These are phyloP conservation scores for Pythium phragmiticola DNA, from an alignment of 352 stramenopile species.

Conservation along the genomic window DNA sequence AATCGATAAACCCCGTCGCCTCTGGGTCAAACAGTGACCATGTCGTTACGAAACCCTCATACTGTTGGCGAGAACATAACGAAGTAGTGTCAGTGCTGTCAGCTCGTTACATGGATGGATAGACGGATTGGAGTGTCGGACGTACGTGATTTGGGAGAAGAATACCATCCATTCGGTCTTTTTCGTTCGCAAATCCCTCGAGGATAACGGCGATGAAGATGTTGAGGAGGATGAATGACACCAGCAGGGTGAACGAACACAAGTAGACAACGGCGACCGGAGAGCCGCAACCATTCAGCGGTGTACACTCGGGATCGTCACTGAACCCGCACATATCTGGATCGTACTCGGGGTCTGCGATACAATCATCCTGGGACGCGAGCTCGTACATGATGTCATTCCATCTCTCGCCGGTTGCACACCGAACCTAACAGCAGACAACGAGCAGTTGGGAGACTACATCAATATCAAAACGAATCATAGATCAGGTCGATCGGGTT, in stretches of 20 bases:
- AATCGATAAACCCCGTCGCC: slow-evolving; percentile 79
- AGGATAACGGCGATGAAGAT: slow-evolving; percentile 93
- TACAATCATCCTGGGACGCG: slow-evolving; percentile 45
- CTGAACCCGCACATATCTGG: slow-evolving; percentile 60
- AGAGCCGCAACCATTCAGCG: slow-evolving; percentile 70
- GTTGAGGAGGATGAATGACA: slow-evolving; percentile 90
- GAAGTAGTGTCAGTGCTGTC: not conserved
- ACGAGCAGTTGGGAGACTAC: not conserved
- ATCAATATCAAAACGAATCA: too few relatives aligned
- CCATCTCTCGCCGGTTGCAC: slow-evolving; percentile 91
- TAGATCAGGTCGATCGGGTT: too few relatives aligned
- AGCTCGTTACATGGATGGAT: not conserved
- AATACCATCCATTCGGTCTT: slow-evolving; percentile 32
- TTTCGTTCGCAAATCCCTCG: slow-evolving; percentile 82
- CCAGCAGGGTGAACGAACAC: slow-evolving; percentile 88
- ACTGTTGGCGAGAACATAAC: slow-evolving; percentile 30
- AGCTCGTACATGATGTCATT: slow-evolving; percentile 91
- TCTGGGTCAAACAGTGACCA: slow-evolving; percentile 85
- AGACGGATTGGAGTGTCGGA: not conserved
- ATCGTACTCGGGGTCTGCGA: slow-evolving; percentile 47
- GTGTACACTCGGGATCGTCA: slow-evolving; percentile 34
- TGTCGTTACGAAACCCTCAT: slow-evolving; percentile 69
- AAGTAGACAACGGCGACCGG: slow-evolving; percentile 71
- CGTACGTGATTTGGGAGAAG: slow-evolving; percentile 63
- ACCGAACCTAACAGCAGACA: slow-evolving; percentile 33